Evolutionary conservation across 192 early-diverging fungal genomes (phyloP).

Genomic region (Linderina pennispora): DNA sequence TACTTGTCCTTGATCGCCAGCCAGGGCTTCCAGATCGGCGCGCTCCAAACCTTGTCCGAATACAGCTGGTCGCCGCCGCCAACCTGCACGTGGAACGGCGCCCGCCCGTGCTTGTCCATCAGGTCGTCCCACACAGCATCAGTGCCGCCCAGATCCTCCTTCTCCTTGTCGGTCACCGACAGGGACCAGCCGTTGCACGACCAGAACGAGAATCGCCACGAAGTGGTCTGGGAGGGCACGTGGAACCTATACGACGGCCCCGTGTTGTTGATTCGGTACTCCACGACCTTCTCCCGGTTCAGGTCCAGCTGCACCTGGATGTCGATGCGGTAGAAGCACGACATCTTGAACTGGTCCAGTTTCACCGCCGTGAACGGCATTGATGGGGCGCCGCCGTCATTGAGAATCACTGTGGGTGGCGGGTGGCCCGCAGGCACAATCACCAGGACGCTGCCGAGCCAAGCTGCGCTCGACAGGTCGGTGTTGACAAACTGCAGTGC

Average conservation of each 20-base stretch:
- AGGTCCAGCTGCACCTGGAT: conserved; percentile 47
- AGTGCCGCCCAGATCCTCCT: conserved; percentile 35
- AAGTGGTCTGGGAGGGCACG: conserved; percentile 44
- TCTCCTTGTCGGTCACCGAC: conserved; percentile 31
- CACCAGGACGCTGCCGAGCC: conserved; percentile 52
- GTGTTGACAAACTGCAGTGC: conserved; percentile 52
- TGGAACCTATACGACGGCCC: conserved; percentile 46
- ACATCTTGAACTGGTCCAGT: conserved; percentile 54
- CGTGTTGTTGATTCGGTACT: conserved; percentile 43
- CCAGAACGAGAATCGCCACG: conserved; percentile 63
- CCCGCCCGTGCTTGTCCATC: conserved; percentile 49
- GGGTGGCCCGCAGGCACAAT: conserved; percentile 25
- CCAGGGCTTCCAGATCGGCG: conserved; percentile 57
- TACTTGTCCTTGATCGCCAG: conserved; percentile 46
- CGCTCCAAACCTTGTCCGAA: conserved; percentile 52
- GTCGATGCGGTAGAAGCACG: conserved; percentile 59
- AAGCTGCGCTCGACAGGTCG: conserved; percentile 43
- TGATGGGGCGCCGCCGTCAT: conserved; percentile 26
- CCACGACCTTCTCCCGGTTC: conserved; percentile 27
- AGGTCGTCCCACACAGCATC: conserved; percentile 67
- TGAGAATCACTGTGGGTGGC: conserved; percentile 33
- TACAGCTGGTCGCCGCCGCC: conserved; percentile 76
- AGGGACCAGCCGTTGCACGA: conserved; percentile 71
- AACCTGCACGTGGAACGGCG: conserved; percentile 64
- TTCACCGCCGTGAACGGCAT: conserved; percentile 21